Evolutionary conservation across 768 basidiomycete species (phyloP).

Genomic region (Brasilioporus rufonigricans): DNA sequence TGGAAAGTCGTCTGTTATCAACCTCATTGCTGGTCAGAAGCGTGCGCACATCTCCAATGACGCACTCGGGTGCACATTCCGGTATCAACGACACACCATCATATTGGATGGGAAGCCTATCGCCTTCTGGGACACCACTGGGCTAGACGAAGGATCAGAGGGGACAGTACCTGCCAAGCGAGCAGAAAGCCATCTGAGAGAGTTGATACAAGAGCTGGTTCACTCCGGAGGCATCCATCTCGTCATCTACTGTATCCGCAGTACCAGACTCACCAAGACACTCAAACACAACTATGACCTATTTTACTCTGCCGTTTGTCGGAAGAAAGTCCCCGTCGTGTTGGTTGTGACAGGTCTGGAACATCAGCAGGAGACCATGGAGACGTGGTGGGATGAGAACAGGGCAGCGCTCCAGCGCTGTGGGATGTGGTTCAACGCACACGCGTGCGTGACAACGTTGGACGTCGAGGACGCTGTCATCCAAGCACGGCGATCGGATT

Average conservation of each 20-base stretch:
- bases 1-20: neutral
- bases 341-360: slow-evolving; percentile 37
- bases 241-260: too few species aligned
- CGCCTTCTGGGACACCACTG: slow-evolving; percentile 1
- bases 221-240: too few species aligned
- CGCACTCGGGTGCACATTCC: neutral
- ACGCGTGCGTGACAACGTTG: slow-evolving; percentile 2
- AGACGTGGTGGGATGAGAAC: slow-evolving; percentile 30
- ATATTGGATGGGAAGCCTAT: neutral
- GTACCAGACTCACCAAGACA: neutral
- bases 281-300: slow-evolving; percentile 32
- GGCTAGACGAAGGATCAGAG: neutral
- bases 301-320: slow-evolving; percentile 34
- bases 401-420: slow-evolving; percentile 3
- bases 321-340: slow-evolving; percentile 32
- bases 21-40: neutral
- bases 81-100: neutral
- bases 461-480: neutral
- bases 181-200: neutral
- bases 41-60: neutral
- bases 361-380: slow-evolving; percentile 17
- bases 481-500: neutral
- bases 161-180: neutral
- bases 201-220: neutral
- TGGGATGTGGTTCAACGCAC: slow-evolving; percentile 18